Evolutionary conservation across 768 basidiomycete genomes (phyloP).

Genomic region (Dioszegia hungarica): DNA sequence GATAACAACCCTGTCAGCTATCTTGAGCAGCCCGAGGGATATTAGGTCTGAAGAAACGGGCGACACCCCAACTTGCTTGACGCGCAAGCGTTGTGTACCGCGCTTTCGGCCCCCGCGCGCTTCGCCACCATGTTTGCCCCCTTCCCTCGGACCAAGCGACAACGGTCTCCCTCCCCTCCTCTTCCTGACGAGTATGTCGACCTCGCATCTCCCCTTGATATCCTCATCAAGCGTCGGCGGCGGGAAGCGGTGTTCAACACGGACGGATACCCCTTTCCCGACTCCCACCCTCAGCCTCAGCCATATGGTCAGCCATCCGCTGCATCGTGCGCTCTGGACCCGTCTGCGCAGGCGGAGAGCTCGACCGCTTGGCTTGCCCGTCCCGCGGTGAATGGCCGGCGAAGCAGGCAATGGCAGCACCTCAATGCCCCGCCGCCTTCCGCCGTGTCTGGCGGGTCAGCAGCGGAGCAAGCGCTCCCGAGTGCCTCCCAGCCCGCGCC

Average conservation of each 20-base stretch:
- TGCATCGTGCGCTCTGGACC: background rate
- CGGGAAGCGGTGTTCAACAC: conserved; percentile 9
- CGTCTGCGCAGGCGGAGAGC: conserved; percentile 9
- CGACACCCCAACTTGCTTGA: no score
- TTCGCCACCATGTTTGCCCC: conserved; percentile 3
- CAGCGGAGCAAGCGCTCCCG: no score
- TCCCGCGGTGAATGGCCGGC: conserved; percentile 17
- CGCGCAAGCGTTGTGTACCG: no score
- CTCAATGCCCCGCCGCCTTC: conserved; percentile 11
- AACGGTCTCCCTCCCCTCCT: conserved; percentile 8
- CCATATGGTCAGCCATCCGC: no score
- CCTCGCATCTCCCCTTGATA: conserved; percentile 33
- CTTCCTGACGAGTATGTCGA: conserved; percentile 4
- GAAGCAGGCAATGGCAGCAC: conserved; percentile 14
- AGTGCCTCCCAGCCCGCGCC: no score
- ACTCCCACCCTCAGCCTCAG: background rate
- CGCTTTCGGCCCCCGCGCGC: no score
- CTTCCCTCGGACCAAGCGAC: conserved; percentile 10
- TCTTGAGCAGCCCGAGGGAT: no score
- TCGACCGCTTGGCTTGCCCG: conserved; percentile 7
- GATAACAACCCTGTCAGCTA: no score
- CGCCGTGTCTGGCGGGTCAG: no score
- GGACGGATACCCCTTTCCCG: background rate
- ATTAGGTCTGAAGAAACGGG: no score
- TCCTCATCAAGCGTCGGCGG: conserved; percentile 30